A percentile compares a stretch with the other conserved stretches of the same genome.
Conservation (phyloP, 257 asterid species). For the Gentiana dahurica region DNA sequence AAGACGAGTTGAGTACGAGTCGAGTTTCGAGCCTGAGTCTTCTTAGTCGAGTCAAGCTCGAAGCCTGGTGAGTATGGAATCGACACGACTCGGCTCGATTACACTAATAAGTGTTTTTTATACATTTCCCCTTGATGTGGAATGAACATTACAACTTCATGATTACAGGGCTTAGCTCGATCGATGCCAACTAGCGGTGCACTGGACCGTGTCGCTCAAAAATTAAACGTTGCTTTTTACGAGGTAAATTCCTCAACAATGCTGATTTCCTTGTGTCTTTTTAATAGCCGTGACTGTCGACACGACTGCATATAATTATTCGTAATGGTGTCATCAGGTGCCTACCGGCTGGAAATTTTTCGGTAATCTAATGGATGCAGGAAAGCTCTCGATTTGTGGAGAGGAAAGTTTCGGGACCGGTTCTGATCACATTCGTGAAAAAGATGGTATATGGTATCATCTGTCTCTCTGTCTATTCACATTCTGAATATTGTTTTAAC, state of each 20-base stretch:
- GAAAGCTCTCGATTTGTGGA: conserved; percentile 83
- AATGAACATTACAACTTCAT: conserved; percentile 2
- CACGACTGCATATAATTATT: conserved; percentile 1
- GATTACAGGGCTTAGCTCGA: conserved; percentile 85
- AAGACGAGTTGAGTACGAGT: too few species aligned
- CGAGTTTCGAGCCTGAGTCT: too few species aligned
- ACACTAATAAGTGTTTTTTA: background rate
- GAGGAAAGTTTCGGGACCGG: conserved; percentile 99
- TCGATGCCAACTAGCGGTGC: conserved; percentile 99
- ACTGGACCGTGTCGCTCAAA: conserved; percentile 83
- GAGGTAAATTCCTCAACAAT: conserved; percentile 38
- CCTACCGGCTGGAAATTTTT: conserved; percentile 99
- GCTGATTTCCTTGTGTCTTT: background rate
- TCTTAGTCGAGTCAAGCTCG: too few species aligned
- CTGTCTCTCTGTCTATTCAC: background rate
- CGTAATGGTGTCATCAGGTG: conserved; percentile 36
- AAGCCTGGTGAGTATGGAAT: too few species aligned
- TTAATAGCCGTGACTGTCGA: background rate
- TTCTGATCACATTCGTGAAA: conserved; percentile 96
- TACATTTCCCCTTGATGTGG: background rate
- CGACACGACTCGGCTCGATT: too few species aligned
- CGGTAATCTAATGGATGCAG: conserved; percentile 97
- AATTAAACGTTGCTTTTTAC: conserved; percentile 67
- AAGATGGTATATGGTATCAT: conserved; percentile 89
- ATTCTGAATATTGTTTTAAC: too few species aligned